Base-by-base conservation (phyloP, 371 early-diverging fungal genomes). In the Rhizomucor miehei region DNA sequence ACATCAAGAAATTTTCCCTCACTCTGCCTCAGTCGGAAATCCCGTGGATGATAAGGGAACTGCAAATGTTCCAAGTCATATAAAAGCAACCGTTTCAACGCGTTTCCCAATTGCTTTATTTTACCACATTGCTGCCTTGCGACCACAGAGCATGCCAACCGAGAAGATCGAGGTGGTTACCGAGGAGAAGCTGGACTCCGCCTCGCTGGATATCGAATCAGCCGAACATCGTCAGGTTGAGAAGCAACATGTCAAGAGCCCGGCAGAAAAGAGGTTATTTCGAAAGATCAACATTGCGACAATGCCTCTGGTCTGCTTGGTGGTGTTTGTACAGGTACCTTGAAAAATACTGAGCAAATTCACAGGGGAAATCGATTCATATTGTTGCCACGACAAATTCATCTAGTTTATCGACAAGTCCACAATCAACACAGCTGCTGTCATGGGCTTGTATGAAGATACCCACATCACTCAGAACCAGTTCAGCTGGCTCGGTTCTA, bases 391-490 rank as follows among this genome's bases (percentile, higher is more conserved):
- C 11, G 4, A 17, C 8, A 36, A 9, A 10, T 20, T 6, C 3
- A 19, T 12, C 12, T 58, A 73, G 66, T 73, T 70, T 46, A 53
- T 66, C 5, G 74, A 73, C 41, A 73, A 73, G 59, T 46, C 66
- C 3, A 56, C 70, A 6, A 29, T 70, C n/a, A 65, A 65, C 39
- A 51, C 56, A 20, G 60, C 74, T 12, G 62, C 65, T 3, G 62
- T 63, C 1, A 50, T 73, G 21, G 64, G 64, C 34, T 47, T 73
- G n/a, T 55, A 63, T 3, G 46, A 66, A 34, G 70, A 69, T n/a
- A 65, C 70, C 0, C 29, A 51, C 12, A 50, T 70, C 21, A 19
- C 51, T 5, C 40, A 47, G 2, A 24, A 35, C 17, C 52, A 69
- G 16, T 73, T 63, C 45, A 58, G 60, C 43, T 67, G 62, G 61